Conservation (phyloP, 2,329 filamentous ascomycete genomes). For the Capronia epimyces region DNA sequence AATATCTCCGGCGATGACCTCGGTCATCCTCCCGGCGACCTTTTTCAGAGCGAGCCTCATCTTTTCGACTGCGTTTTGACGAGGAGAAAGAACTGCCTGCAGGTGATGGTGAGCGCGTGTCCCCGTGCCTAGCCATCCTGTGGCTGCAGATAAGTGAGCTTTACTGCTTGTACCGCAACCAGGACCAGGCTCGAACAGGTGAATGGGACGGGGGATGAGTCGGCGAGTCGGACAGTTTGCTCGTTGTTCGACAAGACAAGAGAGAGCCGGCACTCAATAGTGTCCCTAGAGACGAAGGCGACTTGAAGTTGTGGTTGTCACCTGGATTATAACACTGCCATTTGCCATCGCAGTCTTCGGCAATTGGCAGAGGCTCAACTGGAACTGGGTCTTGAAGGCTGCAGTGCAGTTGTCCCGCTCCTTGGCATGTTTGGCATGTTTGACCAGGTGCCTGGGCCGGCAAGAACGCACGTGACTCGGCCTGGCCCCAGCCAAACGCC, state of each 20-base stretch:
- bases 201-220: neutral
- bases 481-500: slow-evolving; percentile 1
- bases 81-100: slow-evolving; percentile 76
- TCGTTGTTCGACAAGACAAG: neutral
- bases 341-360: neutral
- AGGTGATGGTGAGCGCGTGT: slow-evolving; percentile 83
- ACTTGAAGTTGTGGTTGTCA: too few species aligned
- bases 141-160: slow-evolving; percentile 41
- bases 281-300: too few species aligned
- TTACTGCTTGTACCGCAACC: slow-evolving; percentile 36
- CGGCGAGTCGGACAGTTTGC: neutral
- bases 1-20: slow-evolving; percentile 36
- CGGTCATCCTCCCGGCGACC: slow-evolving; percentile 49
- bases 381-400: too few species aligned
- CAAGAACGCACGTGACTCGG: neutral
- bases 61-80: slow-evolving; percentile 58
- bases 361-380: neutral
- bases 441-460: too few species aligned
- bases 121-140: slow-evolving; percentile 56
- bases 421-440: neutral
- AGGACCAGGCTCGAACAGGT: slow-evolving; percentile 19
- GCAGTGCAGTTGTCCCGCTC: neutral
- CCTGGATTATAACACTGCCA: neutral
- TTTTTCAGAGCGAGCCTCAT: slow-evolving; percentile 49
- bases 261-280: neutral